These are phyloP conservation scores for Podaxis mareebaensis DNA, from an alignment of 768 basidiomycete species.

Conservation along the genomic window DNA sequence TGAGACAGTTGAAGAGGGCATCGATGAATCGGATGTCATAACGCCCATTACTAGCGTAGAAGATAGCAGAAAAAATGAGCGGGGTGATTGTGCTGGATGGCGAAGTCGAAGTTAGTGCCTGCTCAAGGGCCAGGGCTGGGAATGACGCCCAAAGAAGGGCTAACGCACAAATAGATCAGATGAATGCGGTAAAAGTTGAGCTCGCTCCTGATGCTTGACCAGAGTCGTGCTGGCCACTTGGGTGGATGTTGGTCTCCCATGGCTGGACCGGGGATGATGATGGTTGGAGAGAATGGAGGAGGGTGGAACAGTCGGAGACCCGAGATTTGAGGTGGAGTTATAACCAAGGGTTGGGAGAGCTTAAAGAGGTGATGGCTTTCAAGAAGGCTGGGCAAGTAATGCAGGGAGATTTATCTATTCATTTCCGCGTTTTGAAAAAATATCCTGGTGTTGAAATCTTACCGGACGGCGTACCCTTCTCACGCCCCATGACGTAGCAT, in stretches of 20 bases:
- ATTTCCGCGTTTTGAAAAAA: background rate
- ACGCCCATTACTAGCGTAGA: slow-evolving; percentile 81
- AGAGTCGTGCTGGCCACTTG: slow-evolving; percentile 18
- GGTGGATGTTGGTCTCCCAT: slow-evolving; percentile 1
- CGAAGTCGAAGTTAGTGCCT: slow-evolving; percentile 5
- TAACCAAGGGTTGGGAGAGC: background rate
- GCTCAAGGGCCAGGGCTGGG: background rate
- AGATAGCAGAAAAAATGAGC: slow-evolving; percentile 73
- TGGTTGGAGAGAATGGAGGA: background rate
- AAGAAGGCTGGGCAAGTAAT: background rate
- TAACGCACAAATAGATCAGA: slow-evolving; percentile 58
- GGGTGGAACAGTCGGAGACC: background rate
- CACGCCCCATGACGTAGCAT: background rate
- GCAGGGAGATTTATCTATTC: background rate
- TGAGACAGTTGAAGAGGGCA: slow-evolving; percentile 74
- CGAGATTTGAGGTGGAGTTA: background rate
- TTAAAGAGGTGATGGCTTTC: background rate
- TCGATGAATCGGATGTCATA: slow-evolving; percentile 76
- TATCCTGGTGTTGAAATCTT: background rate
- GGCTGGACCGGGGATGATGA: slow-evolving; percentile 1
- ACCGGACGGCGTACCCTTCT: background rate
- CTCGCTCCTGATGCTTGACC: slow-evolving; percentile 38
- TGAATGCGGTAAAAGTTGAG: slow-evolving; percentile 73
- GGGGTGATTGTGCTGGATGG: slow-evolving; percentile 71
- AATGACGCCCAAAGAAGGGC: slow-evolving; percentile 5